Percentiles rank a stretch among this genome's conserved stretches.
phyloP scores from a whole-genome alignment of 1,284 basidiomycete genomes.

The Trichosporon coremiiforme region DNA sequence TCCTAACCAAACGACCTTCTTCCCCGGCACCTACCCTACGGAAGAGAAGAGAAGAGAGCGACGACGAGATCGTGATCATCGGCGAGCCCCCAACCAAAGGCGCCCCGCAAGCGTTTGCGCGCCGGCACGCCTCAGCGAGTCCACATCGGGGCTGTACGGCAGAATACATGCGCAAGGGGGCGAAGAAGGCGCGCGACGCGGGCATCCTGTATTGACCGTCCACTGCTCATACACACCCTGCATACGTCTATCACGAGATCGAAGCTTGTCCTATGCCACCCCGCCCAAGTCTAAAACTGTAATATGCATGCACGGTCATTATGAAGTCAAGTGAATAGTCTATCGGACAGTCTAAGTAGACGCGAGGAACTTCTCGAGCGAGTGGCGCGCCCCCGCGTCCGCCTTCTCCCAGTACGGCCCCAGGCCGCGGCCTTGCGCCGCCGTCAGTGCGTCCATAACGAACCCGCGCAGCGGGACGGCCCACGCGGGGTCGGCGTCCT shows the following conservation, averaged over 20 bases:
- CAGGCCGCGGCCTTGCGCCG: constrained; percentile 47
- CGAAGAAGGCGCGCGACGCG: neutral
- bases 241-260: too few species aligned
- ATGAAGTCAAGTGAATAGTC: neutral
- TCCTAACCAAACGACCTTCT: neutral
- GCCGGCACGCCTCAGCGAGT: neutral
- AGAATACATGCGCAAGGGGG: constrained; percentile 17
- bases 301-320: constrained; percentile 15
- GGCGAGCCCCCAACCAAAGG: neutral
- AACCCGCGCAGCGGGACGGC: constrained; percentile 46
- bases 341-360: neutral
- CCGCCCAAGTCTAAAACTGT: neutral
- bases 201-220: neutral
- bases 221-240: too few species aligned
- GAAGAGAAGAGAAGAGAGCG: neutral
- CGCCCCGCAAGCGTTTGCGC: neutral
- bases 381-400: constrained; percentile 48
- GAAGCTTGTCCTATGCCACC: neutral
- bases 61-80: neutral
- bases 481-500: constrained; percentile 51
- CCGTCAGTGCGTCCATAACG: constrained; percentile 47
- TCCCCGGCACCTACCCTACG: neutral
- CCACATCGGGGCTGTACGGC: constrained; percentile 7
- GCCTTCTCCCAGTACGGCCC: constrained; percentile 56
- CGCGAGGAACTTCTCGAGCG: constrained; percentile 48